Base-by-base conservation (phyloP, 176 grass and related monocot species). In the Rhynchospora tenuis region DNA sequence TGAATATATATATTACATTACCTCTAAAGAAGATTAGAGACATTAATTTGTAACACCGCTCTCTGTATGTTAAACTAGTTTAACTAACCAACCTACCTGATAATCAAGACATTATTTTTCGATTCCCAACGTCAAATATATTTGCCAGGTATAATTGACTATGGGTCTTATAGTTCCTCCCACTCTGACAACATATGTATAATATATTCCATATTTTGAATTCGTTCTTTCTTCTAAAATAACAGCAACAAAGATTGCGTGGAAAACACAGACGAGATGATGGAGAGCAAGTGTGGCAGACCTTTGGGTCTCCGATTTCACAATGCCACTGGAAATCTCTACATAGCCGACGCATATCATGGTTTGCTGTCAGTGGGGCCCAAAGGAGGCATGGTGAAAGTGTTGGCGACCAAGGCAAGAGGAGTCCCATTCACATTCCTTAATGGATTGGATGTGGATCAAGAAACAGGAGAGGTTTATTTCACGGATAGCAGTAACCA, bases 381-480 rank as follows among this genome's bases (percentile, higher is more conserved):
- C 3, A 46, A 69, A 65, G 95, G 95, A 24, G 92, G 95, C 6
- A 28, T 33, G 13, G 89, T 91, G 57, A 23, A 73, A 86, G 74
- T 58, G 54, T 62, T 95, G 31, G 95, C 91, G 3, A 60, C 87
- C 4, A 48, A 65, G 83, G 92, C 95, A 38, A 90, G 43, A 81
- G 92, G 95, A 69, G 86, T 59, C 83, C 87, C 92, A 10, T 90
- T 98, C 73, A 86, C 84, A 73, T 95, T 98, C 73, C 67, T 86
- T 13, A 98, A 98, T 82, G 95, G 92, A 31, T 70, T 98, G 9
- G 95, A 98, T 42, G 86, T 98, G 38, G 91, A 98, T 82, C 95
- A 98, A 86, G 26, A 84, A 27, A 98, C 91, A 13, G 95, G 91
- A 4, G 83, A 83, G 9, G 92, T 98, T 15, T 98, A 95, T 84